Conservation (phyloP, 176 grass and related monocot species). For the Carex scoparia region DNA sequence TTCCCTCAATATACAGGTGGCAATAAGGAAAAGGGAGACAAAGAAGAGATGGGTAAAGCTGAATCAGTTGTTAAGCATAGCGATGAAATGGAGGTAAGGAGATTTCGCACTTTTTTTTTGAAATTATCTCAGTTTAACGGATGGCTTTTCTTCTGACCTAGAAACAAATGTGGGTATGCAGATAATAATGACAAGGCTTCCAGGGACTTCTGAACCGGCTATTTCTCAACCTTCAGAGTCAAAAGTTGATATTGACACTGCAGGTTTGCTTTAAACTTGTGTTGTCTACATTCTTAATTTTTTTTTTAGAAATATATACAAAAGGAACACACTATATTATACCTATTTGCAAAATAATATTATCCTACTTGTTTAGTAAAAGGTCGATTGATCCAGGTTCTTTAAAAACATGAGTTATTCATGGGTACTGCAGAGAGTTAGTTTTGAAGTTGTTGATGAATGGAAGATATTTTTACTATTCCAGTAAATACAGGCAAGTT, state of each 20-base stretch:
- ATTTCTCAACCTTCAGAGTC: neutral
- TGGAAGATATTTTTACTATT: neutral
- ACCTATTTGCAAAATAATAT: neutral
- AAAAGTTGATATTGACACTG: neutral
- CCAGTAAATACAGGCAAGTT: neutral
- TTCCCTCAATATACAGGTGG: constrained; percentile 11
- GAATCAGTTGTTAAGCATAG: constrained; percentile 23
- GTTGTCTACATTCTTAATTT: neutral
- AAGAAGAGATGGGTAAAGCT: constrained; percentile 39
- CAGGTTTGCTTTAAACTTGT: neutral
- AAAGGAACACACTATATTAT: neutral
- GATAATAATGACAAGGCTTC: neutral
- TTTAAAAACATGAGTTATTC: neutral
- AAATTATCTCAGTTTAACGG: constrained; percentile 22
- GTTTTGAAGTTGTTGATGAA: neutral
- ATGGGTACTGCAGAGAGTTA: neutral
- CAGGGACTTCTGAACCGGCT: neutral
- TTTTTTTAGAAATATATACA: neutral
- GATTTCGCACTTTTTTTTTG: neutral
- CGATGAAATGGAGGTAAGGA: neutral
- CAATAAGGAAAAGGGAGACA: constrained; percentile 49
- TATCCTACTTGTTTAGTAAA: neutral
- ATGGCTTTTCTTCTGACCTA: constrained; percentile 15
- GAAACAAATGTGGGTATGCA: constrained; percentile 16
- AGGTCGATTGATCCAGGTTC: neutral